Base-by-base conservation (phyloP, 352 stramenopile genomes). In the Proteromonas lacertae region DNA sequence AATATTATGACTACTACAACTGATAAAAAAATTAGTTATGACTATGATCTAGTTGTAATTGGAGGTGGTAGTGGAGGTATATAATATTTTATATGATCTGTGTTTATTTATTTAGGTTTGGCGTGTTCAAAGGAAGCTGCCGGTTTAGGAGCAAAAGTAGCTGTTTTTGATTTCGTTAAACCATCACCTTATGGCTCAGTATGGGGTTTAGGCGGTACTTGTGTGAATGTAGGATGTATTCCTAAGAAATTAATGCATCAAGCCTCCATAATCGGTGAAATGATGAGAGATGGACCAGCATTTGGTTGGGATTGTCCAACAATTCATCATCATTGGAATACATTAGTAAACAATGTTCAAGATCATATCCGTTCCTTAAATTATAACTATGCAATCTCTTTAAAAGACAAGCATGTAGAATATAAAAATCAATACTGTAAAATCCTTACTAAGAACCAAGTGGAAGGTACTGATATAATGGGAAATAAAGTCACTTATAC, bases 191-290 rank as follows among this genome's bases (percentile, higher is more conserved):
- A 41, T 34, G 39, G 6, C 4, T 14, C 4, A 13, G n/a, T 14
- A 16, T 14, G 6, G 30, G 30, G 30, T 25, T 21, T 35, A 35
- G 18, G 24, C 10, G 10, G 5, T 28, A 10, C 10, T 5, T 25
- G 30, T 10, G n/a, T n/a, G n/a, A n/a, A n/a, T n/a, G n/a, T n/a
- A n/a, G n/a, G n/a, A n/a, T n/a, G n/a, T n/a, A n/a, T n/a, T n/a
- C n/a, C n/a, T 17, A 97, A 96, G 59, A 97, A 97, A 52, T 59
- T 97, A 10, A 94, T 93, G 70, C 82, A 97, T 48, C 69, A 86
- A 47, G 83, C 76, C 42, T 66, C 76, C 25, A 41, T 90, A 22
- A 57, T 92, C 2, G 65, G 71, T 34, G 72, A 92, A 42, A 40
- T 59, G 7, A 55, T 86, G 29, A 56, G 72, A 40, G 79, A 92